Evolutionary conservation across 768 basidiomycete species (phyloP).

Genomic region (Pleurotus platypus): DNA sequence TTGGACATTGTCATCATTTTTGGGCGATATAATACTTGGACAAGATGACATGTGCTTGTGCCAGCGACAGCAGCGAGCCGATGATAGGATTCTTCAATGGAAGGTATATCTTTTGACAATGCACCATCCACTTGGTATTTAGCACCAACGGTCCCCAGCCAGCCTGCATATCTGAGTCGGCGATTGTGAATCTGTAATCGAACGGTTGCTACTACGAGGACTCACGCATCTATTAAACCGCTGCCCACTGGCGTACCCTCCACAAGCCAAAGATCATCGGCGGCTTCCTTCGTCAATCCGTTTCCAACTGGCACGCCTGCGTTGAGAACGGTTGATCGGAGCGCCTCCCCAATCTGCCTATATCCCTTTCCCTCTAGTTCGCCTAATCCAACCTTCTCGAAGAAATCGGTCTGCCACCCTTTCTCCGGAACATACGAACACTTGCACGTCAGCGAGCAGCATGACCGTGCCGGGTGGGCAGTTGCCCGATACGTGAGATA

Average conservation of each 20-base stretch:
- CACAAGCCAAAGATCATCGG: conserved; percentile 78
- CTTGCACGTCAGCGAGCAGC: conserved; percentile 95
- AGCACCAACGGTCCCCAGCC: conserved; percentile 94
- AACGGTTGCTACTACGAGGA: conserved; percentile 8
- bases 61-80: conserved; percentile 92
- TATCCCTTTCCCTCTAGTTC: conserved; percentile 69
- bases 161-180: conserved; percentile 76
- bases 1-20: no score
- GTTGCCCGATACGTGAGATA: conserved; percentile 94
- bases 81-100: conserved; percentile 72
- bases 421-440: conserved; percentile 83
- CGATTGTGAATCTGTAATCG: conserved; percentile 2
- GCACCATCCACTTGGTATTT: conserved; percentile 52
- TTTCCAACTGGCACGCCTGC: conserved; percentile 84
- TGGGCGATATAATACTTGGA: conserved; percentile 52
- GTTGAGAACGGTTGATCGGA: conserved; percentile 58
- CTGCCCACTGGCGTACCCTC: conserved; percentile 92
- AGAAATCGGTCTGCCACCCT: conserved; percentile 91
- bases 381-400: conserved; percentile 76
- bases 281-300: conserved; percentile 76
- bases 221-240: conserved; percentile 91
- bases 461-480: conserved; percentile 66
- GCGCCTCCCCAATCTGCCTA: conserved; percentile 67
- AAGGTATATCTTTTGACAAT: conserved; percentile 49
- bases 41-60: conserved; percentile 94